Evolutionary conservation across 2,329 filamentous ascomycete genomes (phyloP), one percentile per base, ranked within the genome.

Genomic region (Penicillium olsonii): DNA sequence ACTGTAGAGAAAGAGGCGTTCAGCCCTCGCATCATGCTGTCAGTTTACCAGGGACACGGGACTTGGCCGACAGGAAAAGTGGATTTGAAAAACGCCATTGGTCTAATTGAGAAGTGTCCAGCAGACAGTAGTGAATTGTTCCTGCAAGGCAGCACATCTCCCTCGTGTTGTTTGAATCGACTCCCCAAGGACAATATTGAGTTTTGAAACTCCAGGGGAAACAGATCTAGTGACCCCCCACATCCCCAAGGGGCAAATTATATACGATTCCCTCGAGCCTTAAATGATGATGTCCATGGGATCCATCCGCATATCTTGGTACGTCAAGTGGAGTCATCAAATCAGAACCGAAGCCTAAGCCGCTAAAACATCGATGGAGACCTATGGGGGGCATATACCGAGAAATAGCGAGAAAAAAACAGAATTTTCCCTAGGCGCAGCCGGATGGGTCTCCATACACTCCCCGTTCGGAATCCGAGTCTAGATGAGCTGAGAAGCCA

Each of bases 211-310:
- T 53, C 54, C 41, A 55, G 49, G 55, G 57, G 57, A 43, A 33
- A 19, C 18, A 40, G 44, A 45, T 51, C 49, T 56, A 60, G 54
- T 44, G 42, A 52, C 51, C 54, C 57, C 59, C 59, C 55, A 59
- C 56, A 55, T 61, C 52, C 50, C 50, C 34, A 59, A 54, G 49
- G 59, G 48, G 45, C 49, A 42, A 52, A 49, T 35, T 26, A n/a
- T n/a, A 15, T 35, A 45, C 45, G 52, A 49, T 33, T 41, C 47
- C 31, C 2, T 9, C 20, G 44, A 27, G 10, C 26, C n/a, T 7
- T 33, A 27, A 42, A 43, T 24, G 18, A 20, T 27, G 18, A 42
- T 34, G 4, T 40, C 14, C 22, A 4, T 24, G 8, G 5, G 22
- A 24, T 24, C 22, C 22, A 24, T 24, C 4, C 22, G 8, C 41